phyloP scores from a whole-genome alignment of 495 filamentous ascomycete genomes.

The Neurospora sp. region DNA sequence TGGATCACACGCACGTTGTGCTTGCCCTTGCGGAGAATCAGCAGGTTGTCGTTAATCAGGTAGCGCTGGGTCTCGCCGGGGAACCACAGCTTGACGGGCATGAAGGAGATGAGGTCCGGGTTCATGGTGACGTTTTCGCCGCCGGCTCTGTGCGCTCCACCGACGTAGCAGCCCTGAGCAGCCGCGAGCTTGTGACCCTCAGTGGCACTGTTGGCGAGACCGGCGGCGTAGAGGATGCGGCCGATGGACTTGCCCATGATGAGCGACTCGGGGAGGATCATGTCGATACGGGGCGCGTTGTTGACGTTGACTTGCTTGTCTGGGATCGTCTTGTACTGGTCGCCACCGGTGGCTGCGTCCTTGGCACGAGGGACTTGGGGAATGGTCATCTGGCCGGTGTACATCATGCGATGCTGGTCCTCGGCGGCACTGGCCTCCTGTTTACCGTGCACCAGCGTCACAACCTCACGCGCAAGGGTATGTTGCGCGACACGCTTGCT shows the following conservation, averaged over 20 bases:
- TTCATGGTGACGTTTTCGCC: constrained; percentile 38
- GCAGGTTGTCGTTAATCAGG: constrained; percentile 49
- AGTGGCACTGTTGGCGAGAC: constrained; percentile 51
- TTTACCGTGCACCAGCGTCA: constrained; percentile 66
- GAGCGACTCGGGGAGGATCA: constrained; percentile 57
- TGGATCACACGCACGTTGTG: constrained; percentile 67
- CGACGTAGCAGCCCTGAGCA: constrained; percentile 55
- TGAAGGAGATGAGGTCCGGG: constrained; percentile 48
- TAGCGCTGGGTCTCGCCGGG: constrained; percentile 48
- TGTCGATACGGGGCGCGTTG: constrained; percentile 41
- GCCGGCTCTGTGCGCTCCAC: constrained; percentile 27
- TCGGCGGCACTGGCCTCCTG: constrained; percentile 45
- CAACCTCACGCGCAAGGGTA: constrained; percentile 66
- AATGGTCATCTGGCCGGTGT: constrained; percentile 5
- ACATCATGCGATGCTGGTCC: constrained; percentile 50
- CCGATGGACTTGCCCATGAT: constrained; percentile 51
- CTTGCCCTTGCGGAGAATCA: constrained; percentile 70
- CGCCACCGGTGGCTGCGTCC: not conserved
- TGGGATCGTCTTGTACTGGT: constrained; percentile 6
- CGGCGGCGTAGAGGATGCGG: constrained; percentile 56
- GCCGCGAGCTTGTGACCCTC: constrained; percentile 57
- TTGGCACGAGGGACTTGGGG: not conserved
- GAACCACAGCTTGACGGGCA: constrained; percentile 48
- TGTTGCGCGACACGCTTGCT: constrained; percentile 71
- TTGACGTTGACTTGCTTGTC: constrained; percentile 32